Conservation (phyloP, 2,329 filamentous ascomycete species). For the Alternaria angustiovoidea region DNA sequence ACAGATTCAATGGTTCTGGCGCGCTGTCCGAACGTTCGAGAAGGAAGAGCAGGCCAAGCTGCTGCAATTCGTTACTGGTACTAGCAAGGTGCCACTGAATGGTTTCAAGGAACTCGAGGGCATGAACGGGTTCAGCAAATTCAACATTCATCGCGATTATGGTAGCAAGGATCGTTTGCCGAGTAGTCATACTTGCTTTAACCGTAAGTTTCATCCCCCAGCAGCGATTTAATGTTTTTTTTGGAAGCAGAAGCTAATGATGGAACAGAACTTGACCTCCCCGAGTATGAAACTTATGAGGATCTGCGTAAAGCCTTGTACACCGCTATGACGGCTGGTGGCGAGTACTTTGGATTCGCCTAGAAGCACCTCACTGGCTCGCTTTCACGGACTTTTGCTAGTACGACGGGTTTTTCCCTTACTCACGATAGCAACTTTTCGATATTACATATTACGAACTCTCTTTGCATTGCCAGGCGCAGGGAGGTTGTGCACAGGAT, state of each 20-base stretch:
- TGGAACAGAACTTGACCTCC: constrained; percentile 86
- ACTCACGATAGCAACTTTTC: constrained; percentile 13
- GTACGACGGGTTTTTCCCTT: not conserved
- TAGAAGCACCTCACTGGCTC: constrained; percentile 56
- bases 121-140: constrained; percentile 97
- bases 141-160: constrained; percentile 99
- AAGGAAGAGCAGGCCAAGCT: constrained; percentile 98
- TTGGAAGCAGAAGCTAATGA: constrained; percentile 45
- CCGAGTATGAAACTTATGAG: constrained; percentile 98
- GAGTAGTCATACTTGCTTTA: constrained; percentile 98
- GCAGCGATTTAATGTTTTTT: not conserved
- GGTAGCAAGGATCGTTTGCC: constrained; percentile 95
- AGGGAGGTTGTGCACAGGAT: constrained; percentile 17
- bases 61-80: constrained; percentile 97
- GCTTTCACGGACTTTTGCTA: not conserved
- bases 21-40: constrained; percentile 94
- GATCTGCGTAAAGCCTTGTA: constrained; percentile 84
- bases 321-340: constrained; percentile 96
- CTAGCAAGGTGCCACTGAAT: constrained; percentile 96
- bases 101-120: constrained; percentile 99
- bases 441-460: constrained; percentile 25
- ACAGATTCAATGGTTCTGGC: constrained; percentile 99
- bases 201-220: constrained; percentile 73
- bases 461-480: constrained; percentile 46
- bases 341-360: constrained; percentile 97